phyloP scores from a whole-genome alignment of 352 stramenopile species.

The Phytopythium kandeliae region DNA sequence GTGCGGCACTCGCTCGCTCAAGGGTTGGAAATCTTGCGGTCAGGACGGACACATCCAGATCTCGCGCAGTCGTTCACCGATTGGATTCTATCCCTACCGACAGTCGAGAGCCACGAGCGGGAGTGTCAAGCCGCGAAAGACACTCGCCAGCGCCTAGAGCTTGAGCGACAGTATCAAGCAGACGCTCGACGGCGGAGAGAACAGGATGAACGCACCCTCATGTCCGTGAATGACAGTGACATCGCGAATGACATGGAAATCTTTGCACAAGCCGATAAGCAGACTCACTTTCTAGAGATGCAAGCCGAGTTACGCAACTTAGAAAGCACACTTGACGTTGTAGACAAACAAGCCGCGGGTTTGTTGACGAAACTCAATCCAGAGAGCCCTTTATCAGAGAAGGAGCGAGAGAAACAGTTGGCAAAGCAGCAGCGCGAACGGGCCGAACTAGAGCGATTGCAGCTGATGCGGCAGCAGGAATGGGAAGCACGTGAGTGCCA shows the following conservation, averaged over 20 bases:
- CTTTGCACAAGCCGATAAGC: conserved; percentile 20
- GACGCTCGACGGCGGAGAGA: conserved; percentile 33
- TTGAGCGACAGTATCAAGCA: conserved; percentile 39
- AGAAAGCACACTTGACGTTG: conserved; percentile 1
- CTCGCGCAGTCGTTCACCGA: conserved; percentile 30
- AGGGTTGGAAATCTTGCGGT: conserved; percentile 30
- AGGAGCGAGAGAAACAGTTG: background rate
- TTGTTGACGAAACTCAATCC: background rate
- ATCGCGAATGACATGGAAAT: conserved; percentile 18
- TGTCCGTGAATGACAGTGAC: conserved; percentile 41
- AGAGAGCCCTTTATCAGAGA: background rate
- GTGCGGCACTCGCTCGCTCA: conserved; percentile 23
- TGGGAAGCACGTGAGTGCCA: conserved; percentile 1
- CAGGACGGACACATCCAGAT: conserved; percentile 35
- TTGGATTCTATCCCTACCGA: conserved; percentile 54
- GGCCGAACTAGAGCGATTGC: conserved; percentile 21
- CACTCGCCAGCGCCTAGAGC: conserved; percentile 27
- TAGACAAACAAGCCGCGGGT: background rate
- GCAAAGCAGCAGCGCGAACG: conserved; percentile 7
- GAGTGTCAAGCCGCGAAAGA: conserved; percentile 27
- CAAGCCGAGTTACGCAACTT: conserved; percentile 20
- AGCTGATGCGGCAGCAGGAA: conserved; percentile 10
- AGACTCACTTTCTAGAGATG: conserved; percentile 22
- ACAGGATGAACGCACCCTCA: conserved; percentile 26
- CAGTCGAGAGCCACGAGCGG: conserved; percentile 39